Conservation (phyloP, 2,329 filamentous ascomycete species). For the Hypoxylon sp. region DNA sequence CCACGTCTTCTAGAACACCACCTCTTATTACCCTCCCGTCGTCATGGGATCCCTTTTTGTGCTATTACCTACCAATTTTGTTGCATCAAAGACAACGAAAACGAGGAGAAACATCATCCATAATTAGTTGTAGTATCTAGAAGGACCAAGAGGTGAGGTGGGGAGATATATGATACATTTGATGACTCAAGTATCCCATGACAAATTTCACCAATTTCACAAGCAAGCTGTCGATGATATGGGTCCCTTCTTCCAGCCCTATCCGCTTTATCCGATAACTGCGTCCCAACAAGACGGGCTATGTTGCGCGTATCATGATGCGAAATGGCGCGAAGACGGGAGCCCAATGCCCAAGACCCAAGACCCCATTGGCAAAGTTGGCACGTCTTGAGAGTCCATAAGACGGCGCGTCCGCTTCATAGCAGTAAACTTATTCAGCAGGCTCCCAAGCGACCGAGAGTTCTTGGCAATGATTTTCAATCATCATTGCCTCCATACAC, state of each 20-base stretch:
- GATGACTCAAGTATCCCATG: too few relatives aligned
- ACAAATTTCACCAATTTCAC: too few relatives aligned
- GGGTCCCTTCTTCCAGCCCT: slow-evolving; percentile 13
- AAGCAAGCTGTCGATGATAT: slow-evolving; percentile 8
- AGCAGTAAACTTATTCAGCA: slow-evolving; percentile 17
- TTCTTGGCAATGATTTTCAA: slow-evolving; percentile 4
- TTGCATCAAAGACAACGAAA: too few relatives aligned
- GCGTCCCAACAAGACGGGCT: slow-evolving; percentile 22
- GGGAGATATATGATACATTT: too few relatives aligned
- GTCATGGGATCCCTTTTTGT: slow-evolving; percentile 21
- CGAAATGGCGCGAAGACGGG: not conserved
- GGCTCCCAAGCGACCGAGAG: not conserved
- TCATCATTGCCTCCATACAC: not conserved
- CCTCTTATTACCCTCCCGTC: not conserved
- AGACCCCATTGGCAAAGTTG: not conserved
- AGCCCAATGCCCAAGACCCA: too few relatives aligned
- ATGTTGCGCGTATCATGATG: slow-evolving; percentile 3
- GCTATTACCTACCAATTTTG: slow-evolving; percentile 22
- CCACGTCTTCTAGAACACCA: slow-evolving; percentile 14
- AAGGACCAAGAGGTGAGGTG: too few relatives aligned
- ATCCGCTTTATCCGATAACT: slow-evolving; percentile 3
- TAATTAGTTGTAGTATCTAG: too few relatives aligned
- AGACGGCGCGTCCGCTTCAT: not conserved
- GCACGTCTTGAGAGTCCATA: slow-evolving; percentile 1
- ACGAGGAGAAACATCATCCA: too few relatives aligned